Evolutionary conservation across 75 land plant genomes (phyloP).

Genomic region (Azolla pinnata): DNA sequence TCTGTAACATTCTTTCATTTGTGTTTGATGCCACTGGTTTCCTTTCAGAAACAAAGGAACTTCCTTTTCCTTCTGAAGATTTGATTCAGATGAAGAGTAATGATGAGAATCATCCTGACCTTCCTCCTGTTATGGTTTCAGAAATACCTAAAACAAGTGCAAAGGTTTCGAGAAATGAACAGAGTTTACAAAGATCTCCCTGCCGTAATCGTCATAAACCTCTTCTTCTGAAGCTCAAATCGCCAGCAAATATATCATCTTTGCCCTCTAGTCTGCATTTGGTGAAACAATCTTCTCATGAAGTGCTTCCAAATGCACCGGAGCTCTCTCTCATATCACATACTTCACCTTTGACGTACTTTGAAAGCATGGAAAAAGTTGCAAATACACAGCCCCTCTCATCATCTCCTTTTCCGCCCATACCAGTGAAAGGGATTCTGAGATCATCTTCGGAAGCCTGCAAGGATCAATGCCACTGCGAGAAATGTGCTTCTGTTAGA

Average conservation of each 20-base stretch:
- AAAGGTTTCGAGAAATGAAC: background rate
- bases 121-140: background rate
- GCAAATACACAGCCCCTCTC: background rate
- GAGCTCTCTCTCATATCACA: background rate
- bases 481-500: conserved; percentile 15
- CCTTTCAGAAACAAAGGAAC: background rate
- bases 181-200: background rate
- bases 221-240: background rate
- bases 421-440: conserved; percentile 26
- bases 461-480: conserved; percentile 18
- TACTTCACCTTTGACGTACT: background rate
- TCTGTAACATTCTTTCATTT: background rate
- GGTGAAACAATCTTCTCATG: background rate
- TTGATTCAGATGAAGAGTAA: background rate
- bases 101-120: background rate
- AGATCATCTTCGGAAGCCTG: conserved; percentile 16
- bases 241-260: background rate
- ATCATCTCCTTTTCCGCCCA: conserved; percentile 11
- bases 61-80: background rate
- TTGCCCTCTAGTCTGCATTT: background rate
- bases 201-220: background rate
- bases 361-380: background rate
- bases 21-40: background rate
- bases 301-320: background rate
- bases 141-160: background rate